Evolutionary conservation across 257 asterid genomes (phyloP).

Genomic region (Solanum stenotomum): DNA sequence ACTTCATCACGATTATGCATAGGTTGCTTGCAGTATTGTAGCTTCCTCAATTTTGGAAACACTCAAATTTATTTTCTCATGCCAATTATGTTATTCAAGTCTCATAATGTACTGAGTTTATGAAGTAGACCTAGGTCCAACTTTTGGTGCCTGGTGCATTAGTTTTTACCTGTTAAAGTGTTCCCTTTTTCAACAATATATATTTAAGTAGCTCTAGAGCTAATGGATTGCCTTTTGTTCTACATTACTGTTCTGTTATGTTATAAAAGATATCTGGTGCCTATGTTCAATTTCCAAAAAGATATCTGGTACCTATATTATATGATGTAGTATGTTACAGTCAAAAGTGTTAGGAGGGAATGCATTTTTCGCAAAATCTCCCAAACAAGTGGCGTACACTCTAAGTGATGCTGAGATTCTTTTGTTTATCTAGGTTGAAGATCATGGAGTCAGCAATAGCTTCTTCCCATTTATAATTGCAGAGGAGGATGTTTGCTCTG

Average conservation of each 20-base stretch:
- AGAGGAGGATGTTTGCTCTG: slow-evolving; percentile 58
- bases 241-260: neutral
- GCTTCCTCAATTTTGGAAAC: neutral
- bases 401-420: neutral
- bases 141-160: neutral
- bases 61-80: neutral
- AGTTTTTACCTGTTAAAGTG: neutral
- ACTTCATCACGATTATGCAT: neutral
- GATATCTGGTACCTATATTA: neutral
- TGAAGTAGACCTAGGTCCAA: neutral
- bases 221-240: neutral
- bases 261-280: neutral
- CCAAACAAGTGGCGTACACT: neutral
- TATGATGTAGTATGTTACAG: neutral
- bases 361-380: neutral
- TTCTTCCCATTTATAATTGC: slow-evolving; percentile 67
- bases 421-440: slow-evolving; percentile 45
- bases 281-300: neutral
- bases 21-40: neutral
- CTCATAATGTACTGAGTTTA: neutral
- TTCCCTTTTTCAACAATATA: neutral
- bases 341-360: neutral
- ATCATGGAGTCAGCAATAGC: slow-evolving; percentile 56
- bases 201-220: neutral
- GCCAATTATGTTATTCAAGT: neutral